Percentiles rank a stretch among this genome's conserved stretches.
These are phyloP conservation scores for Obba rivulosa DNA, from an alignment of 768 basidiomycete genomes.

Conservation along the genomic window DNA sequence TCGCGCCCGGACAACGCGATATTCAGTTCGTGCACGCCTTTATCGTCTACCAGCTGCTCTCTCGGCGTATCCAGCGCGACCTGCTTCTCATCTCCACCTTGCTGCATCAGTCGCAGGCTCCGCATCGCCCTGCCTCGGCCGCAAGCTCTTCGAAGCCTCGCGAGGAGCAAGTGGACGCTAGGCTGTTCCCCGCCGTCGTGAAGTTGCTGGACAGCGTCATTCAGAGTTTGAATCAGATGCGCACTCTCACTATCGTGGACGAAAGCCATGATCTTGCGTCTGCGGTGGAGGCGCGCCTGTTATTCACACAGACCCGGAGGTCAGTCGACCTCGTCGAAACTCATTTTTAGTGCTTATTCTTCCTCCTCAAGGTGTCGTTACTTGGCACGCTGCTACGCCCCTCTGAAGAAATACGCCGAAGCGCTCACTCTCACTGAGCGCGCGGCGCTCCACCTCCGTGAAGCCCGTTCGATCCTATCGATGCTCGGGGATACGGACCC, in stretches of 20 bases:
- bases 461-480: conserved; percentile 51
- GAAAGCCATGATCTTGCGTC: conserved; percentile 80
- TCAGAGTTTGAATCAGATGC: conserved; percentile 82
- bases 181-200: conserved; percentile 81
- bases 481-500: conserved; percentile 32
- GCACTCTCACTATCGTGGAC: conserved; percentile 78
- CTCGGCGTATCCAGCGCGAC: conserved; percentile 85
- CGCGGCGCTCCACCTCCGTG: conserved; percentile 68
- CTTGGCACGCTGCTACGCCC: conserved; percentile 70
- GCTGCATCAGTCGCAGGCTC: conserved; percentile 29
- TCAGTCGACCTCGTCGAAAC: too few species aligned
- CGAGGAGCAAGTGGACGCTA: conserved; percentile 53
- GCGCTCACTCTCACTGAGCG: conserved; percentile 67
- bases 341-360: too few species aligned
- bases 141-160: conserved; percentile 24
- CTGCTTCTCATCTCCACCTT: conserved; percentile 70
- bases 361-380: conserved; percentile 57
- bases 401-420: conserved; percentile 67
- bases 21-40: conserved; percentile 84
- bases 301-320: conserved; percentile 73
- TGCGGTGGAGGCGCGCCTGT: conserved; percentile 70
- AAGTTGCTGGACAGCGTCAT: conserved; percentile 83
- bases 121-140: conserved; percentile 21
- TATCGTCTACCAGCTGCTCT: conserved; percentile 82
- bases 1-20: conserved; percentile 53